These are phyloP conservation scores for Candida palmyrensis DNA, from an alignment of 805 yeast genomes.

Conservation along the genomic window DNA sequence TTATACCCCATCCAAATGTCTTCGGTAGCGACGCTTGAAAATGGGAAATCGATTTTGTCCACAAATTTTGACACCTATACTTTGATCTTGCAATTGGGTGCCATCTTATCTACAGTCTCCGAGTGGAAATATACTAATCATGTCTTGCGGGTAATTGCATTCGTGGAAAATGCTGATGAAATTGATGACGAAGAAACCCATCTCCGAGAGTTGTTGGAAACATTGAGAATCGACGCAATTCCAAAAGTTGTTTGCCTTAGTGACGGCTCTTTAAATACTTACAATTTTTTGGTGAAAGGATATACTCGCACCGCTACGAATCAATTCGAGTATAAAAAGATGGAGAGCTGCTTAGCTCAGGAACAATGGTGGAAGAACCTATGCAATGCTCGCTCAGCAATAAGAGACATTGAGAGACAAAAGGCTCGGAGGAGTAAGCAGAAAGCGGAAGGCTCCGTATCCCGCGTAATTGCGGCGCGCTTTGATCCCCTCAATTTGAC, in stretches of 20 bases:
- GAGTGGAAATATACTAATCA: slow-evolving; percentile 78
- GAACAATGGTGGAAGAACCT: slow-evolving; percentile 87
- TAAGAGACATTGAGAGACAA: slow-evolving; percentile 29
- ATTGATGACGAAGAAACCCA: slow-evolving; percentile 64
- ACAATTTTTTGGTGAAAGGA: slow-evolving; percentile 77
- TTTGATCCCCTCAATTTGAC: slow-evolving; percentile 22
- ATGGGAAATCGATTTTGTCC: slow-evolving; percentile 67
- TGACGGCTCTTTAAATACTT: slow-evolving; percentile 51
- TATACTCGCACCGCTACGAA: slow-evolving; percentile 29
- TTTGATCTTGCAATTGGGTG: slow-evolving; percentile 87
- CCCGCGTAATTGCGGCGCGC: slow-evolving; percentile 10
- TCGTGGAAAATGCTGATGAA: slow-evolving; percentile 75
- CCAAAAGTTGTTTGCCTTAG: slow-evolving; percentile 68
- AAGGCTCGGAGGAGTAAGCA: slow-evolving; percentile 7
- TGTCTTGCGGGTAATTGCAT: slow-evolving; percentile 73
- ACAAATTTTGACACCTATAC: slow-evolving; percentile 97
- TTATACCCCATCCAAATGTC: slow-evolving; percentile 97
- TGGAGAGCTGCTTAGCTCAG: slow-evolving; percentile 46
- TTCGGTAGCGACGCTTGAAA: slow-evolving; percentile 62
- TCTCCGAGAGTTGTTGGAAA: slow-evolving; percentile 57
- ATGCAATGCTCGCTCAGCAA: slow-evolving; percentile 47
- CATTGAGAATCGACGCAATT: slow-evolving; percentile 80
- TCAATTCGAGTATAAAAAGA: slow-evolving; percentile 28
- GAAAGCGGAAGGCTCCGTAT: background rate
- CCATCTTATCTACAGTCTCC: slow-evolving; percentile 87